These are phyloP conservation scores for Sarocladium kiliense DNA, from an alignment of 2,329 filamentous ascomycete species.

Conservation along the genomic window DNA sequence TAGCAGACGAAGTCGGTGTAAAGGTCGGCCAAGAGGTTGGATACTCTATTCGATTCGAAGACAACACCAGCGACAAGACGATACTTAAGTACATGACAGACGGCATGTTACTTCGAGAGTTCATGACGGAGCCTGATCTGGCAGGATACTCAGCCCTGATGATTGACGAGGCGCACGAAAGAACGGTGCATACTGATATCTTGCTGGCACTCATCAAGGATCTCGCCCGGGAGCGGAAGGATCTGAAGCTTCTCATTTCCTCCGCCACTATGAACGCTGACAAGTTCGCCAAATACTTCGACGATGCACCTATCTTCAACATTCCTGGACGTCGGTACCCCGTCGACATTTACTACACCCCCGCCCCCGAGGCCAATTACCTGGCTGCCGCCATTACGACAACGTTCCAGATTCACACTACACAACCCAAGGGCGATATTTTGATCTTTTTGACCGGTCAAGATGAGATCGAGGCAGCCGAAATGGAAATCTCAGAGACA, in stretches of 20 bases:
- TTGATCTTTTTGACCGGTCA: constrained; percentile 93
- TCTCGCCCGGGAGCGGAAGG: constrained; percentile 73
- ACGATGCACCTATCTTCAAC: constrained; percentile 89
- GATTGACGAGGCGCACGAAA: constrained; percentile 96
- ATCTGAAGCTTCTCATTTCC: constrained; percentile 86
- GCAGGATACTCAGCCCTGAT: constrained; percentile 81
- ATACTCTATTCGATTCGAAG: constrained; percentile 92
- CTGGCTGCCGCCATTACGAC: constrained; percentile 87
- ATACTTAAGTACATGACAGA: constrained; percentile 96
- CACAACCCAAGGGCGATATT: constrained; percentile 80
- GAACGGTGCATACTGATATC: constrained; percentile 87
- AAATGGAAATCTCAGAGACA: constrained; percentile 79
- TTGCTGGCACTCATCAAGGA: constrained; percentile 85
- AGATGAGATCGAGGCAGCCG: constrained; percentile 89
- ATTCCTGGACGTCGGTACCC: constrained; percentile 86
- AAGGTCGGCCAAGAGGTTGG: constrained; percentile 90
- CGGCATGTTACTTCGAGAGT: constrained; percentile 86
- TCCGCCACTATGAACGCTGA: constrained; percentile 92
- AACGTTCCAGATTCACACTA: constrained; percentile 90
- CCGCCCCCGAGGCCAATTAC: constrained; percentile 90
- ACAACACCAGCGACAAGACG: constrained; percentile 86
- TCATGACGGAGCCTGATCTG: constrained; percentile 83
- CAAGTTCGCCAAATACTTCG: constrained; percentile 88
- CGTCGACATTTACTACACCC: constrained; percentile 87
- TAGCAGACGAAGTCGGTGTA: constrained; percentile 88